Evolutionary conservation across 2,329 filamentous ascomycete genomes (phyloP), one percentile per base, ranked within the genome.

Genomic region (Aspergillus sp.): DNA sequence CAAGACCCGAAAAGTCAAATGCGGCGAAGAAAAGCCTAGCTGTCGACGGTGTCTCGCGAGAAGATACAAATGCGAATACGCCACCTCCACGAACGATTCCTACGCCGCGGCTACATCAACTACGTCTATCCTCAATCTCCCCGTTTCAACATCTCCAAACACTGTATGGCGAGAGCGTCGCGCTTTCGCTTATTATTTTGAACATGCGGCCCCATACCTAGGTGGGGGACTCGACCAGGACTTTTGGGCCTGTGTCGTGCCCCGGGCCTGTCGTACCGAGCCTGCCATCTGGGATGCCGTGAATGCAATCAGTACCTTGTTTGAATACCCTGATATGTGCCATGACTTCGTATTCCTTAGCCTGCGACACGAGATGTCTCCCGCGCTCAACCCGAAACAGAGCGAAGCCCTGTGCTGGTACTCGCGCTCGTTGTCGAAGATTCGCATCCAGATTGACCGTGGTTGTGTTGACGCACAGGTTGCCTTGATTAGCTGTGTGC

Each of bases 251-350:
- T 66, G 59, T 1, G 50, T 71, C 31, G 64, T 76, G 4, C 70
- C 72, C 6, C 68, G 70, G 37, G 61, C 74, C 17, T 73, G 72
- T 49, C 70, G 66, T 3, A 64, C 56, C 40, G 69, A 74, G 45
- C 65, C 70, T 15, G 71, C 69, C 11, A 68, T 75, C 1, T 74
- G 73, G 70, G 69, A 75, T 64, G 68, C 72, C 6, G 68, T 75
- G 35, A 69, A 72, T 31, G 64, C 71, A 9, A 68, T 73, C 19
- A 72, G 73, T 53, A 64, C 68, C n/a, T 59, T 75, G 9, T 72
- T 70, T 53, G 73, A 76, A 27, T 60, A 54, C 48, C 64, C 67
- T 6, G 57, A 67, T 14, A 56, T 64, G 53, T 60, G 33, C 19
- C 40, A 53, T 3, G 49, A 65, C 27, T 48, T 59, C 5, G 43